phyloP scores from a whole-genome alignment of 768 basidiomycete genomes.

The Boletus coccyginus region DNA sequence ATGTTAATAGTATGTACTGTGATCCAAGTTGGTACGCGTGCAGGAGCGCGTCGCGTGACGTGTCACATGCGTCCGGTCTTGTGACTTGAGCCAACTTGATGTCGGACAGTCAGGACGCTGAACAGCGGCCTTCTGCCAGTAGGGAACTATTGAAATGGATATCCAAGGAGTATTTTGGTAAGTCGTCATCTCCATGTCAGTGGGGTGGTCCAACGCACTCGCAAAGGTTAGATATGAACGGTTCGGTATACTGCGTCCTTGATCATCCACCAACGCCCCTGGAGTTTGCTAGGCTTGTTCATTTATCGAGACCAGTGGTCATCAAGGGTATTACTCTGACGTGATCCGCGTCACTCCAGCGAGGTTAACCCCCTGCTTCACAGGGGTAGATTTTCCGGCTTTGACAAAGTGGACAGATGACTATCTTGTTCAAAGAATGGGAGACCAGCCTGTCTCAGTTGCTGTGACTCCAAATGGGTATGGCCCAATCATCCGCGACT shows the following conservation, averaged over 20 bases:
- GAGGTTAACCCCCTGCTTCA: conserved; percentile 1
- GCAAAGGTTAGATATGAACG: conserved; percentile 53
- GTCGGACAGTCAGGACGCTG: conserved; percentile 9
- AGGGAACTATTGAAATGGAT: conserved; percentile 32
- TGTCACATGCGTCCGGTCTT: conserved; percentile 12
- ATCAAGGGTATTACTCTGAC: conserved; percentile 55
- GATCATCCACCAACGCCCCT: conserved; percentile 59
- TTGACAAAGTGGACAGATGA: conserved; percentile 61
- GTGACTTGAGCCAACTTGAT: conserved; percentile 6
- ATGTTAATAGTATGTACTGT: not conserved
- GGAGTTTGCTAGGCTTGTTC: conserved; percentile 66
- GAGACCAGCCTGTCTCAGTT: conserved; percentile 55
- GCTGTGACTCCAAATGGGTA: conserved; percentile 86
- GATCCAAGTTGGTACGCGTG: not conserved
- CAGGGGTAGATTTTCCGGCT: conserved; percentile 50
- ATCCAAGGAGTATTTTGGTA: conserved; percentile 37
- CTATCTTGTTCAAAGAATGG: conserved; percentile 59
- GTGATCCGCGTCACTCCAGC: not conserved
- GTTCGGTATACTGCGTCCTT: conserved; percentile 46
- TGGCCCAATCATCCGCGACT: conserved; percentile 13
- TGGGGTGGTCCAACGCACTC: not conserved
- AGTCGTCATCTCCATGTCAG: not conserved
- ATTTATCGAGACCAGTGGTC: conserved; percentile 69
- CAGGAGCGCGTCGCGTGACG: conserved; percentile 26
- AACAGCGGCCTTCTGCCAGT: conserved; percentile 12